Evolutionary conservation across 2,329 filamentous ascomycete genomes (phyloP), one percentile per base, ranked within the genome.

Genomic region (Fusarium piperis): DNA sequence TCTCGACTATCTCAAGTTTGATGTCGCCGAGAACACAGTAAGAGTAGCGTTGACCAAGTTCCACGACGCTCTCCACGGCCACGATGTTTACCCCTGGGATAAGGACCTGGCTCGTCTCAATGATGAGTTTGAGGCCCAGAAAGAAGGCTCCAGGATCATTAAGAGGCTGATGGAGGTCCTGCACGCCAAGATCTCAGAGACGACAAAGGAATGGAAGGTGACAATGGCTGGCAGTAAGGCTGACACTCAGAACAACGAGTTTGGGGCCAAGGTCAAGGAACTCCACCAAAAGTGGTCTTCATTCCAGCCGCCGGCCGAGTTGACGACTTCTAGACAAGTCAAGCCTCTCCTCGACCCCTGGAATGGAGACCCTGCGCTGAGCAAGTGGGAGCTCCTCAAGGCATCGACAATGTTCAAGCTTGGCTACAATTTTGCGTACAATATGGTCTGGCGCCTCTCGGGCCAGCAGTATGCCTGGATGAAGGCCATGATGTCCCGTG

Each of bases 1-100:
- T 4, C 83, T 92, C 6, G 92, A 94, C 74, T 84, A 85, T 38
- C 81, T 94, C 9, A 90, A 88, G 68, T 91, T 90, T 18, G 68
- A 78, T 0, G 81, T 90, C 2, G 86, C 89, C 0, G 78, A 84
- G 13, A 78, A 80, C 0, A 77, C 78, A 0, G 82, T 89, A 11
- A 76, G 82, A 0, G 46, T 63, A 1, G 83, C 83, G 26, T 71
- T 86, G 3, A 68, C 65, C 2, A 74, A 72, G 0, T 79, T 89
- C 12, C 55, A 79, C 6, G 35, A 74, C 0, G 52, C 65, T 0
- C 68, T 79, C 2, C 56, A 74, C 6, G 38, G 58, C 1, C 60
- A 70, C 0, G 59, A 77, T 0, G 72, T 77, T 0, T 71, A 75
- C 1, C 74, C 77, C 16, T 84, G 77, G 71, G 84, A 87, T 33